Base-by-base conservation (phyloP, 805 yeast species). In the Dipodascus geniculatus region DNA sequence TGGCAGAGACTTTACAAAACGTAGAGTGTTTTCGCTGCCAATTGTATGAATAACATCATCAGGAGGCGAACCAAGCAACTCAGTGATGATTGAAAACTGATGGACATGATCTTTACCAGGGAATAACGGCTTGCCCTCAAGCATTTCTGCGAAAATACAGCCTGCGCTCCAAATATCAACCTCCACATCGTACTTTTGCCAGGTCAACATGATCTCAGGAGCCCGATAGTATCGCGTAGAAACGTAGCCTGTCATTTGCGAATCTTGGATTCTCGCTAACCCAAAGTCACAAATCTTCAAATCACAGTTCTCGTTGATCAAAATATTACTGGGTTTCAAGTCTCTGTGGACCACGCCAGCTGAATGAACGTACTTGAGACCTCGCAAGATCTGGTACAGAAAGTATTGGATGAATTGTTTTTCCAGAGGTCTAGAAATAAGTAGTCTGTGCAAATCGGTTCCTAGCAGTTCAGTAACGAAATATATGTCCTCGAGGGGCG, bases 81-180 rank as follows among this genome's bases (percentile, higher is more conserved):
- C 99, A 9, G 99, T 93, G 61, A 93, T 93, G 65, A 93, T 93
- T 42, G 95, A 85, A 66, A 93, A 93, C 74, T 93, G 99, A 70
- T 93, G 96, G 53, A 93, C 97, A 67, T 93, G 99, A 68, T 95
- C 99, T 66, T 87, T 88, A 50, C 99, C 99, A 0, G 99, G 99
- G 77, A 91, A 91, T 48, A 91, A 75, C 1, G 99, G 98, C 68
- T 87, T 88, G 8, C 96, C 96, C 68, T 90, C 96, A 60, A 91
- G 85, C 96, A 91, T 91, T 68, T 91, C 99, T 6, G 97, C 93
- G 64, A 91, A 86, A 55, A 91, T 90, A 72, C 99, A 91, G 22
- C 96, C 99, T 9, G 95, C 96, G 22, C 95, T 85, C 99, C 99
- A 91, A 62, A 91, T 87, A 69, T 91, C 99, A 42, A 91, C 98